Conservation (phyloP, 2,329 filamentous ascomycete species). For the Biscogniauxia marginata region DNA sequence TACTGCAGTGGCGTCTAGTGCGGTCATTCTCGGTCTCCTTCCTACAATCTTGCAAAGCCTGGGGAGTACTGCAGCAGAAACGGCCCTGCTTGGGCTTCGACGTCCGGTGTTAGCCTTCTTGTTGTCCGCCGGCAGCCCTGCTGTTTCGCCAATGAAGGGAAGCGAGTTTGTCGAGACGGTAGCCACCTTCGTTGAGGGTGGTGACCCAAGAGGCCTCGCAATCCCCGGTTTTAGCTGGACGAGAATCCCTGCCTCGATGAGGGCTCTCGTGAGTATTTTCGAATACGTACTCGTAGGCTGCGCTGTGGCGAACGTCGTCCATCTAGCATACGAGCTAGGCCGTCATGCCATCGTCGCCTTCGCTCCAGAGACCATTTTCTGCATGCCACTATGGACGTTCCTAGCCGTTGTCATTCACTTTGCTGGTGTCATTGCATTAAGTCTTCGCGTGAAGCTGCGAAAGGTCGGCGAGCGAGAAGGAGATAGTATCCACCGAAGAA, state of each 20-base stretch:
- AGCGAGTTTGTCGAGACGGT: conserved; percentile 10
- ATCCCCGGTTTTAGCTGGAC: conserved; percentile 8
- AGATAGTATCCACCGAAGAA: neutral
- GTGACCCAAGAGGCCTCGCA: conserved; percentile 4
- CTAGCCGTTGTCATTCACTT: conserved; percentile 23
- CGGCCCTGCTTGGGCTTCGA: conserved; percentile 13
- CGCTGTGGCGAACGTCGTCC: conserved; percentile 26
- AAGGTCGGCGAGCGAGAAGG: conserved; percentile 1
- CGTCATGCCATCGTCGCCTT: conserved; percentile 26
- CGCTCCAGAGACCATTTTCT: conserved; percentile 21
- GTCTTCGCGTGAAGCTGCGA: conserved; percentile 14
- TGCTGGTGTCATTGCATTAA: conserved; percentile 12
- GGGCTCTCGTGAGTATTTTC: conserved; percentile 3
- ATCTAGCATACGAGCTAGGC: conserved; percentile 27
- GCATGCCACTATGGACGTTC: conserved; percentile 27
- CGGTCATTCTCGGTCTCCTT: conserved; percentile 21
- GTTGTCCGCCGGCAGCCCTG: conserved; percentile 18
- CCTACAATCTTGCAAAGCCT: conserved; percentile 20
- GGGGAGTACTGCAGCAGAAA: conserved; percentile 20
- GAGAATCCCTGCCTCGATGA: conserved; percentile 1
- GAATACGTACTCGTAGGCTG: conserved; percentile 23
- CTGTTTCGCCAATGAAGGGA: conserved; percentile 16
- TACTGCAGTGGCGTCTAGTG: conserved; percentile 15
- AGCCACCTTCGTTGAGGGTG: conserved; percentile 6
- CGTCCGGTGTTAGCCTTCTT: conserved; percentile 18